Evolutionary conservation across 2,329 filamentous ascomycete genomes (phyloP).

Genomic region (Pseudogymnoascus pannorum): DNA sequence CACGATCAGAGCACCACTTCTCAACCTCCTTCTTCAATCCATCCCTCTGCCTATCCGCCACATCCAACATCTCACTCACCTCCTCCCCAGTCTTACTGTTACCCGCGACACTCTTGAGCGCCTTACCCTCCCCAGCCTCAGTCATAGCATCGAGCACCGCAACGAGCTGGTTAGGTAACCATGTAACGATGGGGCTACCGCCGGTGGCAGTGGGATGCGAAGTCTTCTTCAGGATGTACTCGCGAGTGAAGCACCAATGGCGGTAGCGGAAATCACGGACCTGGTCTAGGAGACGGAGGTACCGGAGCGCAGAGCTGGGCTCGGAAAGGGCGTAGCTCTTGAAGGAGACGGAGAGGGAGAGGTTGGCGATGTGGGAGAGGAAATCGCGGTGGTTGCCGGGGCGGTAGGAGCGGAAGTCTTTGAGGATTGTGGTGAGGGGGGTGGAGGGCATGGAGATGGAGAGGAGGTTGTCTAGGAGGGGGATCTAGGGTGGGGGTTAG

Average conservation of each 20-base stretch:
- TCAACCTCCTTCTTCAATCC: conserved; percentile 65
- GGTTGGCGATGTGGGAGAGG: conserved; percentile 59
- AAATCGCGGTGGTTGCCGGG: conserved; percentile 86
- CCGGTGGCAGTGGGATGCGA: conserved; percentile 71
- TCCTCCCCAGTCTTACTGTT: conserved; percentile 9
- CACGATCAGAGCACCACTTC: conserved; percentile 59
- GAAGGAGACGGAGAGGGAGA: conserved; percentile 43
- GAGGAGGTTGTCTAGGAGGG: conserved; percentile 80
- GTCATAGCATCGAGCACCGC: conserved; percentile 68
- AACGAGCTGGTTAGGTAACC: conserved; percentile 73
- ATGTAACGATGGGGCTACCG: conserved; percentile 75
- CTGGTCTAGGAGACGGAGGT: conserved; percentile 61
- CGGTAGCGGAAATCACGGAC: conserved; percentile 77
- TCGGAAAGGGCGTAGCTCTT: conserved; percentile 50
- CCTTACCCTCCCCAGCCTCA: conserved; percentile 39
- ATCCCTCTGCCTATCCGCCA: conserved; percentile 54
- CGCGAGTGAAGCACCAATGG: conserved; percentile 78
- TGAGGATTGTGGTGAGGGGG: conserved; percentile 78
- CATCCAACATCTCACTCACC: conserved; percentile 56
- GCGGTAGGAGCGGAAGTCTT: conserved; percentile 83
- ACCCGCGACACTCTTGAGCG: conserved; percentile 30
- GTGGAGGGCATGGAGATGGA: conserved; percentile 83
- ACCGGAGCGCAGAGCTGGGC: conserved; percentile 53
- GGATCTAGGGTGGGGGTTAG: conserved; percentile 45
- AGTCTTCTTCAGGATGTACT: conserved; percentile 77